These are phyloP conservation scores for Poa annua DNA, from an alignment of 176 grass and related monocot genomes.

Conservation along the genomic window DNA sequence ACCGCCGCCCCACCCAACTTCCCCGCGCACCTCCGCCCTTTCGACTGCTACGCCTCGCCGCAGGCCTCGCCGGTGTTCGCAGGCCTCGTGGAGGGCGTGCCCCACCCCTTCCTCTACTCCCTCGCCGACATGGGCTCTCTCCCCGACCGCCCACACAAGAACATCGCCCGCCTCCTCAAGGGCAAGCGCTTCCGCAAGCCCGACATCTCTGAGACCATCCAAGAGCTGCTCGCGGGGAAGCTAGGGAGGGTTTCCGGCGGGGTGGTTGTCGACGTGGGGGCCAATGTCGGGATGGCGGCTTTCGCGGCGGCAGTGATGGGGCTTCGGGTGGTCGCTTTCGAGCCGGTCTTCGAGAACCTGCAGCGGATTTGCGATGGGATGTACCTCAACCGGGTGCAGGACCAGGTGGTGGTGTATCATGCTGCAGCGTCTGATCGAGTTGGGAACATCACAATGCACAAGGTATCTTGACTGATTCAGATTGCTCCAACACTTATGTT, in stretches of 20 bases:
- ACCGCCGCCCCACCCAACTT: neutral
- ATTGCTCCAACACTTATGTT: neutral
- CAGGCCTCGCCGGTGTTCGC: slow-evolving; percentile 91
- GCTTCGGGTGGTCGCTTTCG: slow-evolving; percentile 79
- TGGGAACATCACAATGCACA: slow-evolving; percentile 79
- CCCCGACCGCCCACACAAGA: slow-evolving; percentile 79
- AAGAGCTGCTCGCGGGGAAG: slow-evolving; percentile 63
- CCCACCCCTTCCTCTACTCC: slow-evolving; percentile 80
- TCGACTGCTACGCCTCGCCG: slow-evolving; percentile 72
- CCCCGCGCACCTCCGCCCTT: slow-evolving; percentile 45
- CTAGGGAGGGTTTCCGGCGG: slow-evolving; percentile 30
- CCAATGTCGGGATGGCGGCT: slow-evolving; percentile 88
- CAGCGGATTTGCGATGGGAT: slow-evolving; percentile 83
- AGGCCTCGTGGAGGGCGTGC: slow-evolving; percentile 83
- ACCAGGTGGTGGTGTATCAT: slow-evolving; percentile 56
- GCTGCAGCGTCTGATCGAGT: slow-evolving; percentile 70
- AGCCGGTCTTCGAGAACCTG: slow-evolving; percentile 85
- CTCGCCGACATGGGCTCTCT: slow-evolving; percentile 78
- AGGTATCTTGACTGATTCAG: slow-evolving; percentile 30
- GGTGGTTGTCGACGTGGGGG: slow-evolving; percentile 81
- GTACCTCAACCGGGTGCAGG: slow-evolving; percentile 67
- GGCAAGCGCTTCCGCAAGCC: slow-evolving; percentile 83
- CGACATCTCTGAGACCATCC: slow-evolving; percentile 77
- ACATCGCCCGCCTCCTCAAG: slow-evolving; percentile 81
- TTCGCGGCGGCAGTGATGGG: slow-evolving; percentile 91